These are phyloP conservation scores for Syzygium aqueum DNA, from an alignment of 345 rosid genomes.

Conservation along the genomic window DNA sequence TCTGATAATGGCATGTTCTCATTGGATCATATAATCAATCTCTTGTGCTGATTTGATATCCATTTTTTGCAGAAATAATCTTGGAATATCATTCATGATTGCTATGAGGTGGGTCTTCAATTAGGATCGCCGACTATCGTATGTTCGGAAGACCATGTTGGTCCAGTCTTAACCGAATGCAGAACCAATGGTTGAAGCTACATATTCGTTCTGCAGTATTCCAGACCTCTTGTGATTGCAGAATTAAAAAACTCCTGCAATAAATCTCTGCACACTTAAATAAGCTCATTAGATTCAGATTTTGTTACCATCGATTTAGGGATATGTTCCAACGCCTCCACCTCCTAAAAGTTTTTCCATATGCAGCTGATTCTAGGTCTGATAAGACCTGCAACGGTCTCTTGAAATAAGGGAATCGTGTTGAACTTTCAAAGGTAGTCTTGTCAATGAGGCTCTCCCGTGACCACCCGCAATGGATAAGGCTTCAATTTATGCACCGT, in stretches of 20 bases:
- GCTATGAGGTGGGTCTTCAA: background rate
- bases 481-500: background rate
- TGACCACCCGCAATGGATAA: background rate
- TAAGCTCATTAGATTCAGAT: background rate
- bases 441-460: background rate
- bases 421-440: background rate
- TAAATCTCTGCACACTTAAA: background rate
- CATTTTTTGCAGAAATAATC: background rate
- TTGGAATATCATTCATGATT: too few species aligned
- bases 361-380: background rate
- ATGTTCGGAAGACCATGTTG: background rate
- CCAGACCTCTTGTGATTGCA: background rate
- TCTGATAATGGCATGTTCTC: background rate
- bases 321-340: background rate
- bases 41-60: background rate
- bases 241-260: background rate
- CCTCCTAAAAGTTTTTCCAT: background rate
- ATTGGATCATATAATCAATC: too few species aligned
- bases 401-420: background rate
- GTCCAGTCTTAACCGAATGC: background rate
- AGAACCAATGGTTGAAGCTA: background rate
- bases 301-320: background rate
- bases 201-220: background rate
- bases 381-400: background rate
- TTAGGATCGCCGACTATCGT: accelerated